Evolutionary conservation across 805 yeast species (phyloP), one percentile per base, ranked within the genome.

Genomic region (Teunomyces atbi): DNA sequence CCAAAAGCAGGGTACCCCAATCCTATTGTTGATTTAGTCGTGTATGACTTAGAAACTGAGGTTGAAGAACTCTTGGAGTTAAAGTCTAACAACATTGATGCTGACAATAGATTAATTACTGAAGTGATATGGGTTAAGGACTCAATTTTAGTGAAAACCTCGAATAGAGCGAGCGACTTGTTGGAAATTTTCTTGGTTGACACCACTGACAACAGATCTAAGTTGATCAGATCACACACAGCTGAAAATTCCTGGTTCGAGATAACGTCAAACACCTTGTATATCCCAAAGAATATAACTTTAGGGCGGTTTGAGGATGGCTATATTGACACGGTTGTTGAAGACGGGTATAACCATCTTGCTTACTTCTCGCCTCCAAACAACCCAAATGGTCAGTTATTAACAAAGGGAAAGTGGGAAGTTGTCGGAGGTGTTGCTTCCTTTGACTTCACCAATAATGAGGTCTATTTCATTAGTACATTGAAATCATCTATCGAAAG

Each of bases 351-450:
- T 60, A 79, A 77, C 50, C 99, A 94, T 64, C 71, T 94, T 51
- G 98, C 90, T 0, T 91, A 86, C 64, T 94, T 82, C 61, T 71
- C 87, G 2, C 94, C 96, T 4, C 81, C 89, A 2, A 58, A 65
- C 4, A 59, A 76, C 28, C 55, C 66, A 0, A 37, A 38, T 5
- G 82, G 82, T 1, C 71, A 76, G 20, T 62, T 84, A 4, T 61
- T 85, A 18, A 74, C 96, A 5, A 47, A 55, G 1, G 99, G 99
- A 5, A 66, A 77, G 0, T 94, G 96, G 96, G 99, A 94, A 64
- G 96, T 94, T n/a, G 86, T 79, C 21, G 77, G 54, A 38, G 67
- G 77, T 6, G 91, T 89, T 1, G 82, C 86, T 2, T 69, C 84
- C 2, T 82, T 70, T 56, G 82, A 82, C 48, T 56, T 62, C 33